Conservation (phyloP, 2,329 filamentous ascomycete species). For the Beauveria pseudobassiana region DNA sequence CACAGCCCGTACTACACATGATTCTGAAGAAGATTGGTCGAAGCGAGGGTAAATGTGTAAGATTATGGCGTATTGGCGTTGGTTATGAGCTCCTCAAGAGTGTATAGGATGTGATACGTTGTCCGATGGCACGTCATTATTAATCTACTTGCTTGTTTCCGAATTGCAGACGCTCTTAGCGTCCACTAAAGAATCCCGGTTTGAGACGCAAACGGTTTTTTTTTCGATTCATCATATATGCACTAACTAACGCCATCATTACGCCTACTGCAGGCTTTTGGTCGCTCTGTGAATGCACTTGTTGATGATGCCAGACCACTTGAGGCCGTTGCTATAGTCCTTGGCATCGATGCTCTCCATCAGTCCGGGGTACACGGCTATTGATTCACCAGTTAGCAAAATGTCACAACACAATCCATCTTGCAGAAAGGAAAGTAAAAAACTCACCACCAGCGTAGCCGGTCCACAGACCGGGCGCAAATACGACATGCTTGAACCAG, state of each 20-base stretch:
- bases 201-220: background rate
- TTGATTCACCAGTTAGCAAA: constrained; percentile 8
- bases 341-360: constrained; percentile 54
- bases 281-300: constrained; percentile 40
- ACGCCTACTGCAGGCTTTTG: constrained; percentile 24
- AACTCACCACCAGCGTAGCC: constrained; percentile 71
- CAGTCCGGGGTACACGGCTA: constrained; percentile 55
- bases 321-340: constrained; percentile 49
- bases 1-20: background rate
- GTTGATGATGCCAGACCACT: constrained; percentile 54
- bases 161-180: background rate
- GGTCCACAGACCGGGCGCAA: constrained; percentile 85
- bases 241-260: background rate
- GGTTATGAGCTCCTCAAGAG: background rate
- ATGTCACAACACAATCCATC: too few relatives aligned
- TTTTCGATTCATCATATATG: background rate
- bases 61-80: background rate
- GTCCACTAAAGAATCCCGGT: too few relatives aligned
- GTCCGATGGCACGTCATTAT: background rate
- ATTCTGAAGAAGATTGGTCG: background rate
- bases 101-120: background rate
- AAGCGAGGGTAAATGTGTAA: background rate
- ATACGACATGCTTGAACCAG: constrained; percentile 96
- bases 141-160: background rate
- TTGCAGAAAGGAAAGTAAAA: background rate